These are phyloP conservation scores for Raddia distichophylla DNA, from an alignment of 176 grass and related monocot species.

Conservation along the genomic window DNA sequence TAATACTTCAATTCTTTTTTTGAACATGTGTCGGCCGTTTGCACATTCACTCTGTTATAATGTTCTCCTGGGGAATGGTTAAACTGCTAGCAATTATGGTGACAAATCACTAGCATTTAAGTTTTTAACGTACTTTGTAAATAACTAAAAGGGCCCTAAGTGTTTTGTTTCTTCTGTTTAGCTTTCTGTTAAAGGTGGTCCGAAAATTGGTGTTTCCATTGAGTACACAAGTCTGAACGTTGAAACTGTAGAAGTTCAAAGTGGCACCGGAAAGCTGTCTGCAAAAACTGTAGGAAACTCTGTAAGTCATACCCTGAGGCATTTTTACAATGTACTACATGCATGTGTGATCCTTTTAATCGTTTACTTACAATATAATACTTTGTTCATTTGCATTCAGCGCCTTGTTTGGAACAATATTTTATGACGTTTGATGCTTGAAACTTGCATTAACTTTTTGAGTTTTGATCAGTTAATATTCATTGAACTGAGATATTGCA, in stretches of 20 bases:
- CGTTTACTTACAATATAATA: slow-evolving; percentile 2
- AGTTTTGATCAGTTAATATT: slow-evolving; percentile 10
- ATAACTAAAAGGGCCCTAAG: slow-evolving; percentile 19
- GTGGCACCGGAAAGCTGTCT: slow-evolving; percentile 68
- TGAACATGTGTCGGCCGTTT: slow-evolving; percentile 18
- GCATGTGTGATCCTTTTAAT: slow-evolving; percentile 12
- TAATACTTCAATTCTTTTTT: slow-evolving; percentile 27
- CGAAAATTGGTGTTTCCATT: slow-evolving; percentile 72
- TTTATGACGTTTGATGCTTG: slow-evolving; percentile 7
- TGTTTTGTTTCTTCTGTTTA: slow-evolving; percentile 44
- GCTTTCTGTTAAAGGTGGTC: slow-evolving; percentile 90
- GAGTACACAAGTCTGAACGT: slow-evolving; percentile 71
- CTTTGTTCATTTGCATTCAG: slow-evolving; percentile 14
- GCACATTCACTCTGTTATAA: slow-evolving; percentile 1
- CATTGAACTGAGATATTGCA: slow-evolving; percentile 41
- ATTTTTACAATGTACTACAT: slow-evolving; percentile 9
- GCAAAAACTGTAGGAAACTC: slow-evolving; percentile 83
- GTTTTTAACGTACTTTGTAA: slow-evolving; percentile 11
- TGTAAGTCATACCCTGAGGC: slow-evolving; percentile 60
- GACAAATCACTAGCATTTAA: slow-evolving; percentile 6
- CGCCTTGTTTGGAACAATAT: slow-evolving; percentile 30
- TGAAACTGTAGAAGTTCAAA: slow-evolving; percentile 61
- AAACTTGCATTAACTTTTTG: slow-evolving; percentile 2
- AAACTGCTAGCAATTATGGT: slow-evolving; percentile 29
- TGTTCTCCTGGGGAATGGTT: neutral